Conservation (phyloP, 1,284 basidiomycete species). For the Trichosporon faecale region DNA sequence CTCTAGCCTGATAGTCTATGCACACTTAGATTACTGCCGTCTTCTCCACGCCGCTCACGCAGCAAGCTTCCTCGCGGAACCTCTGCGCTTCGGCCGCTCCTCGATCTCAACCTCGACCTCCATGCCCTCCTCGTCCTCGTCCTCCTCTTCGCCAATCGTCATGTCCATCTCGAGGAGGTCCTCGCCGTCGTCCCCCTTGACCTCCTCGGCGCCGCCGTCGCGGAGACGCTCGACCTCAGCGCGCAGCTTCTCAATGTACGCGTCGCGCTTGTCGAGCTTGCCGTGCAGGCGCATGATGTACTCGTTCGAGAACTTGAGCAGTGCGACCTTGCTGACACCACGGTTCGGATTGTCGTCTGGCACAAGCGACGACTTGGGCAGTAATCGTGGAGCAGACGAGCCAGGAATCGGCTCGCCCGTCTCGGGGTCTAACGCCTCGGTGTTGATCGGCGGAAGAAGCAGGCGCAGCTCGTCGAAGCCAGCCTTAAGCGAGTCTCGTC, state of each 20-base stretch:
- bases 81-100: background rate
- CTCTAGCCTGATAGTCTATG: background rate
- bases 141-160: slow-evolving; percentile 39
- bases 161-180: slow-evolving; percentile 44
- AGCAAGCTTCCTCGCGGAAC: background rate
- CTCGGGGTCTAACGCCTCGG: slow-evolving; percentile 66
- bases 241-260: slow-evolving; percentile 69
- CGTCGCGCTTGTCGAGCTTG: slow-evolving; percentile 76
- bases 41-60: background rate
- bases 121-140: slow-evolving; percentile 49
- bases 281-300: slow-evolving; percentile 73
- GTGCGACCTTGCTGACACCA: slow-evolving; percentile 89
- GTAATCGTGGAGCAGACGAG: slow-evolving; percentile 76
- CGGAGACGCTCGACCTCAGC: slow-evolving; percentile 67
- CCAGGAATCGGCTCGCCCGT: slow-evolving; percentile 69
- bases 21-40: background rate
- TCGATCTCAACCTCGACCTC: slow-evolving; percentile 23
- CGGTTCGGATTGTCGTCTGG: slow-evolving; percentile 86
- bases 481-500: slow-evolving; percentile 90
- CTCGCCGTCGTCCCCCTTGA: slow-evolving; percentile 39
- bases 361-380: slow-evolving; percentile 65
- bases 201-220: slow-evolving; percentile 23
- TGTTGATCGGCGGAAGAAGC: slow-evolving; percentile 76
- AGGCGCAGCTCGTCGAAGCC: slow-evolving; percentile 91
- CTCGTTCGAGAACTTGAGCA: slow-evolving; percentile 85